A percentile compares a stretch with the other conserved stretches of the same genome.
Conservation (phyloP, 176 grass and related monocot species). For the Juncus effusus region DNA sequence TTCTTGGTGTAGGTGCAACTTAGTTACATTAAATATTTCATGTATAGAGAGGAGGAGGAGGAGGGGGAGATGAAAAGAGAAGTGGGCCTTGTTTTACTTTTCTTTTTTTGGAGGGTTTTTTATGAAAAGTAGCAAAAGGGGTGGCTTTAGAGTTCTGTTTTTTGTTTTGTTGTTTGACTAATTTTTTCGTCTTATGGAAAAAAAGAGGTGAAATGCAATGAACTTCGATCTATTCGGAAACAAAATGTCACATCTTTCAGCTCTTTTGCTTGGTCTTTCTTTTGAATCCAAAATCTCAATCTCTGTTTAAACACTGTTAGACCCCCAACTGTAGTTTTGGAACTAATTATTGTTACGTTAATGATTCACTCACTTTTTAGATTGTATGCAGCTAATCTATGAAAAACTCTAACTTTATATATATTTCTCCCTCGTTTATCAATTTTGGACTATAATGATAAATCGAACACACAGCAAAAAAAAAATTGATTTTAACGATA, state of each 20-base stretch:
- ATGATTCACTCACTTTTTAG: no score
- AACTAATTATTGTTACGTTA: no score
- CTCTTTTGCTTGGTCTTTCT: not conserved
- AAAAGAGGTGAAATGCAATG: constrained; percentile 13
- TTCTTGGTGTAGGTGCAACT: constrained; percentile 68
- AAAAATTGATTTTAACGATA: no score
- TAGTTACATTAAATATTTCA: constrained; percentile 12
- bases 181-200: not conserved
- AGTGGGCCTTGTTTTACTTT: constrained; percentile 9
- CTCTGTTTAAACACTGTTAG: constrained; percentile 8
- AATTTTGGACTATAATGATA: no score
- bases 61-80: not conserved
- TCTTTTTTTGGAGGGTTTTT: constrained; percentile 1
- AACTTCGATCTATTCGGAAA: constrained; percentile 4
- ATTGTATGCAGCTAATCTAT: no score
- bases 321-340: no score
- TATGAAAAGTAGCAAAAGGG: constrained; percentile 17
- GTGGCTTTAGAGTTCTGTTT: not conserved
- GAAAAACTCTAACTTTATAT: no score
- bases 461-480: no score
- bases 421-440: no score
- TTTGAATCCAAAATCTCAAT: constrained; percentile 12
- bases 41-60: constrained; percentile 12
- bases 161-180: not conserved
- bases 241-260: constrained; percentile 7